Base-by-base conservation (phyloP, 106 monocot species). In the Dendrobium catenatum region DNA sequence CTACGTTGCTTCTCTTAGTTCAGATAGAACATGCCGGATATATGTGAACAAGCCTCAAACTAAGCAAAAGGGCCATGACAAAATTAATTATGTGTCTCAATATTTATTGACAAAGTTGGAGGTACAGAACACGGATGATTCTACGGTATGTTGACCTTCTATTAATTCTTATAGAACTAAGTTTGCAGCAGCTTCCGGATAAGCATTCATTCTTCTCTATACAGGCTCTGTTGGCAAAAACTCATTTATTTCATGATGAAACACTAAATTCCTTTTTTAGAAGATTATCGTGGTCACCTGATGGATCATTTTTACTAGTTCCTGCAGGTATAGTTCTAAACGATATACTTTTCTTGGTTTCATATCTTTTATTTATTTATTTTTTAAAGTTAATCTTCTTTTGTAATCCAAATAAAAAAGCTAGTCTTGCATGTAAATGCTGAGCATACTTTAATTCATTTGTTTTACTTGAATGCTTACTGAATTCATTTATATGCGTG, bases 201-300 rank as follows among this genome's bases (percentile, higher is more conserved):
- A 29, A 68, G 49, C 41, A 72, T 11, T 54, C 41, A 41, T 83
- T 66, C 76, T 47, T 56, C 15, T 80, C 33, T 82, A 78, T 80
- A 76, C 85, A 91, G 91, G 27, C 79, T 77, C 56, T 75, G 17
- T 81, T 78, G 73, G 27, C 83, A 61, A 94, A 85, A 87, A 47
- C 82, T 72, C 88, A 94, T 80, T 79, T 98, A 33, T 98, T 98
- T 89, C 92, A 94, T 86, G 97, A 98, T 80, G 97, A 98, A 48
- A 94, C 94, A n/a, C 81, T 98, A 81, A 89, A 91, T 73, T 98
- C 97, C 24, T 98, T 98, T 80, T 98, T 96, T 68, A 81, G 96
- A 59, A 87, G 96, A 85, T 85, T 96, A 75, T 76, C 85, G 33
- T 96, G 96, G 96, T 94, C 96, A 79, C 96, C 96, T 81, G 96